Percentiles rank a stretch among this genome's conserved stretches.
Conservation (phyloP, 768 basidiomycete genomes). For the Dioszegia aurantiaca region DNA sequence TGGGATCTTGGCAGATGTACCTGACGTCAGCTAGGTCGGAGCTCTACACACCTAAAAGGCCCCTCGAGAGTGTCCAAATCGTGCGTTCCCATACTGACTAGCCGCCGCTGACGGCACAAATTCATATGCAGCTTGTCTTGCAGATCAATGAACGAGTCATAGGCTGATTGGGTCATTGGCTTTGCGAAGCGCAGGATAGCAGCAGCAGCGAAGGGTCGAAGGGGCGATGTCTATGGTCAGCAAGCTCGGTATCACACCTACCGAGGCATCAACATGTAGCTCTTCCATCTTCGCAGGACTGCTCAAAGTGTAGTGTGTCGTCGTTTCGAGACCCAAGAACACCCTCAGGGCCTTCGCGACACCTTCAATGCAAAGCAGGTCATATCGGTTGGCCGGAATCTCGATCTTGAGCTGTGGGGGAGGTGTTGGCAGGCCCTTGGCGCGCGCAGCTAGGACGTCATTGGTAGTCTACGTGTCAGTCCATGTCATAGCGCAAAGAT, state of each 20-base stretch:
- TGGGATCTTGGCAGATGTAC: conserved; percentile 58
- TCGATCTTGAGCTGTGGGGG: conserved; percentile 96
- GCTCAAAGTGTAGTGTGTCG: conserved; percentile 72
- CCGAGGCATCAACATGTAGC: conserved; percentile 70
- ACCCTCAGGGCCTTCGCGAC: conserved; percentile 79
- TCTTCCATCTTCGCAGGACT: conserved; percentile 67
- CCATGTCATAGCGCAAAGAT: background rate
- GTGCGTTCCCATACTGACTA: conserved; percentile 96
- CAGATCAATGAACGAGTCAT: conserved; percentile 96
- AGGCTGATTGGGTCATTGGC: conserved; percentile 76
- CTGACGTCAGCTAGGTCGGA: conserved; percentile 16
- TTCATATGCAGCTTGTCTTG: conserved; percentile 99
- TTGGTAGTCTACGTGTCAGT: conserved; percentile 68
- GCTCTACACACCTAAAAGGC: conserved; percentile 85
- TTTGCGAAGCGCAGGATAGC: conserved; percentile 85
- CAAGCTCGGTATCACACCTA: conserved; percentile 50
- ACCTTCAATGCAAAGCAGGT: conserved; percentile 94
- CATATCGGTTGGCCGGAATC: conserved; percentile 98
- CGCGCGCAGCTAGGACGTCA: conserved; percentile 75
- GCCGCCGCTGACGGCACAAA: conserved; percentile 79
- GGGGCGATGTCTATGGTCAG: conserved; percentile 63
- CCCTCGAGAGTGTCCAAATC: conserved; percentile 83
- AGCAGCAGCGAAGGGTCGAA: conserved; percentile 87
- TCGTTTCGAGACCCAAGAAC: conserved; percentile 68
- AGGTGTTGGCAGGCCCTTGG: conserved; percentile 79